A percentile compares a stretch with the other conserved stretches of the same genome.
Evolutionary conservation across 306 rosid species (phyloP).

Genomic region (Rosa multiflora): DNA sequence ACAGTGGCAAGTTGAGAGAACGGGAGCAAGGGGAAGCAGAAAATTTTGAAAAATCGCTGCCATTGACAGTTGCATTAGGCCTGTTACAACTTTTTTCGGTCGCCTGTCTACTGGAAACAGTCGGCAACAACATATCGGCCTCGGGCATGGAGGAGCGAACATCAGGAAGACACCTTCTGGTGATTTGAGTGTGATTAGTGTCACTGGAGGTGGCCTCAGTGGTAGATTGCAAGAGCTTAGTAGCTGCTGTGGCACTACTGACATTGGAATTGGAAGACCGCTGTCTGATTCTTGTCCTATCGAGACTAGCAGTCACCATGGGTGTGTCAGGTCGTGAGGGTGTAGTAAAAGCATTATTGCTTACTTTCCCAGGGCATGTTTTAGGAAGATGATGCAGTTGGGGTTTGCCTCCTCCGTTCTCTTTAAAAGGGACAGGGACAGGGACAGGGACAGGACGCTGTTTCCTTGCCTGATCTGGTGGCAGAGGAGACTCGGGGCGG

Average conservation of each 20-base stretch:
- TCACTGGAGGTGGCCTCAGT: slow-evolving; percentile 21
- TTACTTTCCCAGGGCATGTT: slow-evolving; percentile 40
- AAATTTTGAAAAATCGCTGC: slow-evolving; percentile 38
- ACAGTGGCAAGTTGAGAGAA: slow-evolving; percentile 38
- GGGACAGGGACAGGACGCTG: slow-evolving; percentile 28
- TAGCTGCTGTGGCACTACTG: slow-evolving; percentile 50
- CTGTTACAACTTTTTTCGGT: slow-evolving; percentile 41
- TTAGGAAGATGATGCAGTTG: slow-evolving; percentile 2
- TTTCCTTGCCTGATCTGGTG: slow-evolving; percentile 40
- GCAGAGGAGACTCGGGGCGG: slow-evolving; percentile 42
- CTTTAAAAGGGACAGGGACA: slow-evolving; percentile 39
- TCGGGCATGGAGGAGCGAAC: slow-evolving; percentile 50
- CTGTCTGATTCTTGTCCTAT: slow-evolving; percentile 48
- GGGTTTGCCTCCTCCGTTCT: slow-evolving; percentile 32
- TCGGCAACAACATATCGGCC: slow-evolving; percentile 45
- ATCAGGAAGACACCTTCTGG: slow-evolving; percentile 61
- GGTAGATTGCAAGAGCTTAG: slow-evolving; percentile 54
- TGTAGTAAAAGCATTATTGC: slow-evolving; percentile 30
- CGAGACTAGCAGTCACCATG: slow-evolving; percentile 31
- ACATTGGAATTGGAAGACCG: slow-evolving; percentile 28
- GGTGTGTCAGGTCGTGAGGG: slow-evolving; percentile 71
- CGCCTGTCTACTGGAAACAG: slow-evolving; percentile 42
- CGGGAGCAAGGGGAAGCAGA: slow-evolving; percentile 50
- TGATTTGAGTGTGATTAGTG: slow-evolving; percentile 29
- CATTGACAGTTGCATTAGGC: slow-evolving; percentile 4